Evolutionary conservation across 768 basidiomycete species (phyloP).

Genomic region (Lepiota brunneoincarnata): DNA sequence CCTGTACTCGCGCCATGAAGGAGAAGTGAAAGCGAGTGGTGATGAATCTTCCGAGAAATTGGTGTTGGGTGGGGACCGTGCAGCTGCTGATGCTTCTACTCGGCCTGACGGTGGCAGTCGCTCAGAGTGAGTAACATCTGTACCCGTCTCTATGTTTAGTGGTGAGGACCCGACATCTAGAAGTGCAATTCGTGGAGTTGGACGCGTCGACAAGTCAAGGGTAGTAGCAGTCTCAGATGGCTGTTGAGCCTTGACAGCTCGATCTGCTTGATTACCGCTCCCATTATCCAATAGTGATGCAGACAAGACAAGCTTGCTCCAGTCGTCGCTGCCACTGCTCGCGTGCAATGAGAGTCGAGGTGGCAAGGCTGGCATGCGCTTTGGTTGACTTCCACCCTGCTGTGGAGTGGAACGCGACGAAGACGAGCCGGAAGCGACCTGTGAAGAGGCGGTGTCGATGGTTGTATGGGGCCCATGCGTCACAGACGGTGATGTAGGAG

Average conservation of each 20-base stretch:
- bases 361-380: constrained; percentile 31
- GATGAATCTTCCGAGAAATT: not conserved
- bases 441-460: constrained; percentile 8
- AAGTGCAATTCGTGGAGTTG: not conserved
- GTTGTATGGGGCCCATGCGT: constrained; percentile 13
- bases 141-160: no score
- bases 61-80: not conserved
- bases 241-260: not conserved
- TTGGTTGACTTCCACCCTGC: not conserved
- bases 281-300: constrained; percentile 4
- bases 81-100: constrained; percentile 1
- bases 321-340: constrained; percentile 20
- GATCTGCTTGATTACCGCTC: no score
- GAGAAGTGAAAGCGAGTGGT: constrained; percentile 7
- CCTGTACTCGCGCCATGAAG: constrained; percentile 18
- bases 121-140: not conserved
- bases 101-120: not conserved
- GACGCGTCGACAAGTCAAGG: not conserved
- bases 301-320: constrained; percentile 36
- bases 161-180: not conserved
- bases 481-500: constrained; percentile 17
- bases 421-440: not conserved
- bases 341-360: constrained; percentile 46
- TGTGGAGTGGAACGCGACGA: constrained; percentile 17
- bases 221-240: not conserved